phyloP scores from a whole-genome alignment of 306 rosid genomes.

The Glycyrrhiza uralensis region DNA sequence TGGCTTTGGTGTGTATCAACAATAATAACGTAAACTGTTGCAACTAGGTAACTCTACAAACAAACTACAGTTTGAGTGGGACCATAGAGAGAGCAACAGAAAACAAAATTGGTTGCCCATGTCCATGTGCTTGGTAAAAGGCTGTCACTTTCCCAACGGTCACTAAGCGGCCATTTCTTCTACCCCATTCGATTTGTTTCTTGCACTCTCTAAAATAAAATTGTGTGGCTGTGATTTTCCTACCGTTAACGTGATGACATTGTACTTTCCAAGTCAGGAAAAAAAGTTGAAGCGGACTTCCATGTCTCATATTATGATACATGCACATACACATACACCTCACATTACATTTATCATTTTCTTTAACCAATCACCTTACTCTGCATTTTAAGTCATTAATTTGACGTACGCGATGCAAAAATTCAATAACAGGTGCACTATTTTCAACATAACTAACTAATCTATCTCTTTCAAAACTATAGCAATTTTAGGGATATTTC shows the following conservation, averaged over 20 bases:
- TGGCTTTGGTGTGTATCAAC: background rate
- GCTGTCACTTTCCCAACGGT: slow-evolving; percentile 51
- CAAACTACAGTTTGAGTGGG: background rate
- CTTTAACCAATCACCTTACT: no score
- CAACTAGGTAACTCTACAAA: background rate
- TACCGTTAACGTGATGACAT: slow-evolving; percentile 20
- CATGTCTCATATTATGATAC: background rate
- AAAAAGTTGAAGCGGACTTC: background rate
- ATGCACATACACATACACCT: no score
- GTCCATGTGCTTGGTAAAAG: slow-evolving; percentile 2
- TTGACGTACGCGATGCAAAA: no score
- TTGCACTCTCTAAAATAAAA: background rate
- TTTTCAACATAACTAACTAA: no score
- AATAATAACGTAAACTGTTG: background rate
- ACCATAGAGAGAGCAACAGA: background rate
- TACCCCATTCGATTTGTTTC: slow-evolving; percentile 3
- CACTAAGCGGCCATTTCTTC: slow-evolving; percentile 29
- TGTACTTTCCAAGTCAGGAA: background rate
- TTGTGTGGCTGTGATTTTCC: slow-evolving; percentile 28
- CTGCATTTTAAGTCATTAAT: no score
- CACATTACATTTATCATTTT: no score
- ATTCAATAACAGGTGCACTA: no score
- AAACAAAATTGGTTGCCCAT: background rate
- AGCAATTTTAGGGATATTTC: no score
- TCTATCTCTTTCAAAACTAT: no score